phyloP scores from a whole-genome alignment of 768 basidiomycete genomes.

The Boletus rubropictus region DNA sequence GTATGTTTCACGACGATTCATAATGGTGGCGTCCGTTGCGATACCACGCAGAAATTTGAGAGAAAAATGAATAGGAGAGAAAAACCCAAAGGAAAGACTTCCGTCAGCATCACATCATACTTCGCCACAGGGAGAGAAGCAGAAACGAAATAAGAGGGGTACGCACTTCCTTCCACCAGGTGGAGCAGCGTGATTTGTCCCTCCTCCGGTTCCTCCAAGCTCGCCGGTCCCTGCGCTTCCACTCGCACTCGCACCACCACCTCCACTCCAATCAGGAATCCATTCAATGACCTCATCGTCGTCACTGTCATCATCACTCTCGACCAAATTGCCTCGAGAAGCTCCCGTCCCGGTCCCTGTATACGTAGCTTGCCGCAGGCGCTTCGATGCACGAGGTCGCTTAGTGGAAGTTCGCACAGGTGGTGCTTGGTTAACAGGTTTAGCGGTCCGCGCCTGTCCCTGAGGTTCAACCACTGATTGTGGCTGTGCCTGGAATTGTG shows the following conservation, averaged over 20 bases:
- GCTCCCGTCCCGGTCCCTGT: background rate
- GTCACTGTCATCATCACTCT: conserved; percentile 30
- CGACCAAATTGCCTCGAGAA: conserved; percentile 2
- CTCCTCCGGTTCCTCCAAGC: conserved; percentile 5
- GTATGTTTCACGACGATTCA: background rate
- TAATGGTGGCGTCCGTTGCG: background rate
- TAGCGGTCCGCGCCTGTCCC: background rate
- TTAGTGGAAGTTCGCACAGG: conserved; percentile 15
- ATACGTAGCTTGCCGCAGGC: conserved; percentile 8
- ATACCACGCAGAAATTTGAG: background rate
- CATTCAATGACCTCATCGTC: conserved; percentile 27
- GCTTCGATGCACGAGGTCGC: conserved; percentile 21
- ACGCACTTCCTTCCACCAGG: conserved; percentile 28
- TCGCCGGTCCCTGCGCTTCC: background rate
- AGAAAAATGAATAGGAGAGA: background rate
- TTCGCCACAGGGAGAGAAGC: background rate
- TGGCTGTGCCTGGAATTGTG: background rate
- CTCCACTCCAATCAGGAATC: conserved; percentile 11
- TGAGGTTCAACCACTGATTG: background rate
- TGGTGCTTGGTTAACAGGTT: background rate
- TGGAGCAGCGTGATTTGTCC: conserved; percentile 3
- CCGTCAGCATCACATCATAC: conserved; percentile 11
- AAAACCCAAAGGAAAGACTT: background rate
- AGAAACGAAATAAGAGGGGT: background rate
- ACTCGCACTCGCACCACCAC: no score